phyloP scores from a whole-genome alignment of 225 moss, liverwort and hornwort genomes.

The Rhytidiadelphus loreus region DNA sequence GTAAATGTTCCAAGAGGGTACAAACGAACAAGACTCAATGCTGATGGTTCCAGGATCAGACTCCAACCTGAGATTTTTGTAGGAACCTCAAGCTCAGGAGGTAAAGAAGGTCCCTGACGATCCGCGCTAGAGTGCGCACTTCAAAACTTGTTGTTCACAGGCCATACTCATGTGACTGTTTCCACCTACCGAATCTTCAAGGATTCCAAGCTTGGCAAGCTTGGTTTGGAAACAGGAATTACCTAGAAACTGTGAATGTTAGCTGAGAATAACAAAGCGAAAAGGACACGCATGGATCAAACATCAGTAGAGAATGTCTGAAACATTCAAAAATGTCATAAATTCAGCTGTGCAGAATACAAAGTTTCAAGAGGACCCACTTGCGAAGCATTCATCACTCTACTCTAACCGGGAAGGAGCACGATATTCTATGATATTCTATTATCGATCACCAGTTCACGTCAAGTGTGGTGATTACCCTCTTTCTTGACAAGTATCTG shows the following conservation, averaged over 20 bases:
- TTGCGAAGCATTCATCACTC: not conserved
- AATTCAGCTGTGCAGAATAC: not conserved
- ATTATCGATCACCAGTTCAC: not conserved
- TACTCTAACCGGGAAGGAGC: not conserved
- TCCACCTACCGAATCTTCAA: not conserved
- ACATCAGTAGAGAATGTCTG: not conserved
- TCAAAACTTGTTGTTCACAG: conserved; percentile 26
- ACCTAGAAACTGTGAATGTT: not conserved
- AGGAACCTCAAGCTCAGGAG: conserved; percentile 1
- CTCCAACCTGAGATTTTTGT: conserved; percentile 13
- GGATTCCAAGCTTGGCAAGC: not conserved
- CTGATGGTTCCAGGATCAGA: not conserved
- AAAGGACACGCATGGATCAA: not conserved
- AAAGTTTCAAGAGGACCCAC: not conserved
- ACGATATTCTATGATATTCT: not conserved
- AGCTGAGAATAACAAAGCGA: not conserved
- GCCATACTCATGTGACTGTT: not conserved
- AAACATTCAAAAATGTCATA: not conserved
- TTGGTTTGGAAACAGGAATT: not conserved
- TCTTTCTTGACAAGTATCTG: conserved; percentile 52
- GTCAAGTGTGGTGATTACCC: conserved; percentile 25
- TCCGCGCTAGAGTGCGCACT: conserved; percentile 11
- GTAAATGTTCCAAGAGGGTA: no score
- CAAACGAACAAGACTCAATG: not conserved
- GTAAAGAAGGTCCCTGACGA: conserved; percentile 18